Base-by-base conservation (phyloP, 2,329 filamentous ascomycete genomes). In the Aspergillus hiratsukae region DNA sequence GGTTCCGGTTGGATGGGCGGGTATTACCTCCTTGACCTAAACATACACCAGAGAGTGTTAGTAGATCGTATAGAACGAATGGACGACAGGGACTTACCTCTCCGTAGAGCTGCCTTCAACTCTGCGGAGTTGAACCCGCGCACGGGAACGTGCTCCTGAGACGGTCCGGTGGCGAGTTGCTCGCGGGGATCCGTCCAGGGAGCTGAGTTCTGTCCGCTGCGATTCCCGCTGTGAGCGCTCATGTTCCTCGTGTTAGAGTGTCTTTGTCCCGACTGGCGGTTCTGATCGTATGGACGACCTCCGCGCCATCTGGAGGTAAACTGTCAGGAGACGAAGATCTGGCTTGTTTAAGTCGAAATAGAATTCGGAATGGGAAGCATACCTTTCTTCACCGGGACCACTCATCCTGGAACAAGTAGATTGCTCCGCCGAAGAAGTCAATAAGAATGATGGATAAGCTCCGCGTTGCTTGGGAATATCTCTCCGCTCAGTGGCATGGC, bases 41-140 rank as follows among this genome's bases (percentile, higher is more conserved):
- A 25, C 14, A 48, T 25, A 50, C 14, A 25, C 2, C 14, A n/a
- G 7, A 8, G 17, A 45, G 27, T 21, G 41, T 53, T 41, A 55
- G 56, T 40, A 5, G 5, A 17, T 14, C 27, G 1, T 27, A 7
- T 0, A 11, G 19, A 37, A n/a, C 4, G n/a, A 23, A 3, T 51
- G 46, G 17, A 19, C 41, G 25, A 45, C n/a, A 11, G 14, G 27
- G 23, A 40, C 61, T 40, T 71, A 74, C 77, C 71, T 67, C 67
- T 72, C 60, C 67, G 76, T 35, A 80, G 66, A 56, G 70, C 65
- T 45, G 66, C 69, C 60, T 76, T 76, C 29, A 71, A 66, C 58
- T 78, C 77, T 7, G 66, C 62, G 17, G 72, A 67, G 62, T 80
- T 79, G 67, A 79, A 79, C 5, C 69, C 72, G 23, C 67, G 66